Evolutionary conservation across 2,329 filamentous ascomycete species (phyloP), one percentile per base, ranked within the genome.

Genomic region (Remersonia thermophila): DNA sequence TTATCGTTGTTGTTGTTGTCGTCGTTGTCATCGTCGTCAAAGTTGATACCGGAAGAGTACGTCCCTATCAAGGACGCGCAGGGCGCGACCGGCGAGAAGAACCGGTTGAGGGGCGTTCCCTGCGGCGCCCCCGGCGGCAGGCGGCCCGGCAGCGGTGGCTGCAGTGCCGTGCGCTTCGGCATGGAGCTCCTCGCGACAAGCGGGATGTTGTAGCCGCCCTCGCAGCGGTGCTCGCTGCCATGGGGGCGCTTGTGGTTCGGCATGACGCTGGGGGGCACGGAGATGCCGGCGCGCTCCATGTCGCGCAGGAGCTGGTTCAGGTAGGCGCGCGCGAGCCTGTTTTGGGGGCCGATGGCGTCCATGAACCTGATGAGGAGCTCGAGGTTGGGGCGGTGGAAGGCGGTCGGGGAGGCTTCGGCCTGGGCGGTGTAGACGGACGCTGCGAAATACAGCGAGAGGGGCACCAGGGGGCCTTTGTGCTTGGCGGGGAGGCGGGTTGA

Each of bases 261-360:
- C 3, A 44, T 20, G 17, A 25, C 7, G 13, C 35, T 37, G n/a
- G 42, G 8, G 7, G 38, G 35, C 4, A 31, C 10, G 3, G 51
- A 44, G 17, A 72, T 51, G 1, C 56, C 59, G 41, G 66, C 69
- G 23, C 55, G 54, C 26, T 85, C 75, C 7, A 94, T 72, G 48
- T 95, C 87, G n/a, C 87, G 67, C 39, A 86, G 73, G 1, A 89
- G 63, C 52, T 95, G 87, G 9, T 80, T 77, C n/a, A 93, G 63
- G 53, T 94, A 94, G 0, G 83, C 83, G 30, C 80, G 76, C 0
- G 84, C 87, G 20, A 95, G 71, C 1, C 76, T 66, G 50, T 91
- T 86, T 37, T 75, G 73, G 27, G 71, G 70, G 34, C 81, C 80
- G 41, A 93, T 67, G 2, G 77, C 73, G 35, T 83, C 77, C 74